Evolutionary conservation across 1,284 basidiomycete species (phyloP), one percentile per base, ranked within the genome.

Genomic region (Paramarasmius palmivorus): DNA sequence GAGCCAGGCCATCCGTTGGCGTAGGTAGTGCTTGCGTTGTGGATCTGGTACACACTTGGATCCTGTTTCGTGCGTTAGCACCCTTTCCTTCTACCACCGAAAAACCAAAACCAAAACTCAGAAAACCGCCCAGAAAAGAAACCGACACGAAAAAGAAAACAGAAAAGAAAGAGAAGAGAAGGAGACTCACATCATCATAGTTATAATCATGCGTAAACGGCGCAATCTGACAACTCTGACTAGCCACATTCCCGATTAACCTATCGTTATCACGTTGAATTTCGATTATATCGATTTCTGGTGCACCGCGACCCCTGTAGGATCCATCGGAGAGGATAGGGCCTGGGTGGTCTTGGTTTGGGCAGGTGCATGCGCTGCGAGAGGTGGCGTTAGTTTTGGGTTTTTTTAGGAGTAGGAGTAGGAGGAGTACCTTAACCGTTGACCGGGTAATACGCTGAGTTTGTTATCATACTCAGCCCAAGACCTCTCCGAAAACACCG

Each of bases 231-330:
- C 78, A 81, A 8, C 78, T 81, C 66, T 88, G 86, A 20, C 84
- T 86, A 4, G 73, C 74, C 35, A 83, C 78, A 54, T 83, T 77
- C n/a, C 79, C 82, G 3, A 57, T 53, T 0, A 62, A 60, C 15
- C 62, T 67, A 15, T 60, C 53, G 56, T 83, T 86, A 71, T 80
- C 76, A 57, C 74, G 75, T 65, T 88, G 82, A 1, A 88, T 88
- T 68, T 93, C 90, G 58, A 93, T 76, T 53, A 93, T 78, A 69
- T 93, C 91, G 60, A 95, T 91, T 69, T 94, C 91, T 0, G 92
- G 92, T 0, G 91, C 89, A 0, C 84, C 83, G 49, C 92, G 82
- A 15, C 90, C 84, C 17, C 44, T 25, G 22, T 1, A 7, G 25
- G 25, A 22, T 8, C 35, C 17, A 26, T 17, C 7, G 2, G 55